phyloP scores from a whole-genome alignment of 2,329 filamentous ascomycete species.

The Samsoniella hepiali region DNA sequence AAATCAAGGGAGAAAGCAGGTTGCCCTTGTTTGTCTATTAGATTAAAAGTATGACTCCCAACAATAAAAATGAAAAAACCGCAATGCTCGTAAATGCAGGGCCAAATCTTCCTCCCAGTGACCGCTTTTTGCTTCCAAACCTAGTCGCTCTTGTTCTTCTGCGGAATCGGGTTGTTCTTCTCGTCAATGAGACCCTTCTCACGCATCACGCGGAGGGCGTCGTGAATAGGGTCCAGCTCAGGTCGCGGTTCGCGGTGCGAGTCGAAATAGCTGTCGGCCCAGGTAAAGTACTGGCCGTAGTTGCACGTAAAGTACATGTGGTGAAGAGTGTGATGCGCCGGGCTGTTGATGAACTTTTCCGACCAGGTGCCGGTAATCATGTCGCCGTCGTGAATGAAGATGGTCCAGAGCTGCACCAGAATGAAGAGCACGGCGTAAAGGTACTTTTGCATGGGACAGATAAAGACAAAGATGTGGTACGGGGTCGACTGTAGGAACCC shows the following conservation, averaged over 20 bases:
- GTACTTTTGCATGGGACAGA: slow-evolving; percentile 45
- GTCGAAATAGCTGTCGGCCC: slow-evolving; percentile 43
- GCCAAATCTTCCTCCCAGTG: neutral
- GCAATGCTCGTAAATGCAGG: slow-evolving; percentile 15
- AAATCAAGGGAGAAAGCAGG: neutral
- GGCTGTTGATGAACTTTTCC: slow-evolving; percentile 46
- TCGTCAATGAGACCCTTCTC: slow-evolving; percentile 44
- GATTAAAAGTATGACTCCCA: slow-evolving; percentile 12
- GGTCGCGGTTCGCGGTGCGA: slow-evolving; percentile 44
- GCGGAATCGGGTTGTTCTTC: slow-evolving; percentile 37
- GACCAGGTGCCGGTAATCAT: slow-evolving; percentile 46
- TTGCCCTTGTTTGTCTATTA: slow-evolving; percentile 11
- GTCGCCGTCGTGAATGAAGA: slow-evolving; percentile 48
- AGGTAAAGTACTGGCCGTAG: slow-evolving; percentile 49
- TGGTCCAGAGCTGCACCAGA: slow-evolving; percentile 47
- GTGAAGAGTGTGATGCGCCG: slow-evolving; percentile 47
- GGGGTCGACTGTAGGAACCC: slow-evolving; percentile 45
- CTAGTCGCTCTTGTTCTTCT: slow-evolving; percentile 29
- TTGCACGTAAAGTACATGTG: slow-evolving; percentile 50
- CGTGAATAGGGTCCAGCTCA: slow-evolving; percentile 42
- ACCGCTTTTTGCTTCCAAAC: neutral
- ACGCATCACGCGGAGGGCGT: slow-evolving; percentile 42
- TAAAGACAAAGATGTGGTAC: slow-evolving; percentile 44
- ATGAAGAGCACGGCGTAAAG: slow-evolving; percentile 44
- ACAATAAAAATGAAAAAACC: slow-evolving; percentile 5